A percentile compares a stretch with the other conserved stretches of the same genome.
Evolutionary conservation across 164 flowering plant species (phyloP).

Genomic region (Platanus orientalis): DNA sequence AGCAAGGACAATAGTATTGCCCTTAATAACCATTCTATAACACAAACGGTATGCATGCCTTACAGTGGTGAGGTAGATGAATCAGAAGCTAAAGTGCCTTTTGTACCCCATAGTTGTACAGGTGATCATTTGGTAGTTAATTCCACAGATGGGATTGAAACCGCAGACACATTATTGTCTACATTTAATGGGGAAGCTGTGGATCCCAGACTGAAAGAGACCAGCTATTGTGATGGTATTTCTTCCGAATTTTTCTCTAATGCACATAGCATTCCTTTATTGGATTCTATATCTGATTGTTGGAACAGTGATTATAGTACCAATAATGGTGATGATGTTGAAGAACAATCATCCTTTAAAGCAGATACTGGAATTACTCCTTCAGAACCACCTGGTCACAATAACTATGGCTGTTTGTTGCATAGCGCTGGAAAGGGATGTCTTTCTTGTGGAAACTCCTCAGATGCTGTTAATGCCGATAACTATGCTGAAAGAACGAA

Average conservation of each 20-base stretch:
- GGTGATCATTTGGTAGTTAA: slow-evolving; percentile 7
- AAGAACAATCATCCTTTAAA: slow-evolving; percentile 5
- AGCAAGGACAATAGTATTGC: slow-evolving; percentile 1
- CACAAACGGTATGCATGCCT: slow-evolving; percentile 9
- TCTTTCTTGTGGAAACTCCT: slow-evolving; percentile 5
- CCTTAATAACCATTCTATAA: slow-evolving; percentile 8
- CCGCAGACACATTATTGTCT: not conserved
- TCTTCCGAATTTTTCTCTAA: slow-evolving; percentile 15
- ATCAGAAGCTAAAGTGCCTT: slow-evolving; percentile 14
- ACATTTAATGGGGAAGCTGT: slow-evolving; percentile 10
- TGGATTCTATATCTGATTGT: slow-evolving; percentile 27
- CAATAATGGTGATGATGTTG: slow-evolving; percentile 11
- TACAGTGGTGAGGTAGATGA: slow-evolving; percentile 15
- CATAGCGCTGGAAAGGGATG: slow-evolving; percentile 9
- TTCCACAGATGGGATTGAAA: slow-evolving; percentile 10
- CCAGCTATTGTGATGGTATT: slow-evolving; percentile 14
- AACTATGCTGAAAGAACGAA: slow-evolving; percentile 13
- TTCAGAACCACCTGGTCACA: slow-evolving; percentile 13
- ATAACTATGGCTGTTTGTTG: slow-evolving; percentile 2
- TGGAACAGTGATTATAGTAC: slow-evolving; percentile 30
- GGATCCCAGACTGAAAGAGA: slow-evolving; percentile 8
- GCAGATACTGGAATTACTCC: slow-evolving; percentile 5
- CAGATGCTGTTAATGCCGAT: slow-evolving; percentile 16
- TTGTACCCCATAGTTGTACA: slow-evolving; percentile 11
- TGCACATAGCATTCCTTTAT: slow-evolving; percentile 6